Conservation (phyloP, 2,329 filamentous ascomycete species). For the Xylariales sp. region DNA sequence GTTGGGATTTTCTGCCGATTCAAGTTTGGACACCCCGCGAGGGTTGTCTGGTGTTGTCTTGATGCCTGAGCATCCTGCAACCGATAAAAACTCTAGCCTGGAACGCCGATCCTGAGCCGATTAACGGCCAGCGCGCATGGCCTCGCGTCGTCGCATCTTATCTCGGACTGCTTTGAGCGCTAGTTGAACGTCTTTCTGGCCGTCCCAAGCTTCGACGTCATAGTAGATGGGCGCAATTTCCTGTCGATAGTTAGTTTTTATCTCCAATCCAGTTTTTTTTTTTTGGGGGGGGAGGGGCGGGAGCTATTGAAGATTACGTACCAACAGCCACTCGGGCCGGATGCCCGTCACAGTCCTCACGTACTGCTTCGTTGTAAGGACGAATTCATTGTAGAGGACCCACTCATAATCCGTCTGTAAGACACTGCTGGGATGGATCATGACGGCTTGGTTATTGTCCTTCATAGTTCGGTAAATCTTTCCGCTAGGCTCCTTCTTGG, state of each 20-base stretch:
- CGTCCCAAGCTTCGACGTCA: slow-evolving; percentile 72
- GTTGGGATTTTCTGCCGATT: too few relatives aligned
- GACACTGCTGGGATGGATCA: slow-evolving; percentile 91
- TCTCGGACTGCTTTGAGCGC: slow-evolving; percentile 54
- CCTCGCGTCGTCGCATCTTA: slow-evolving; percentile 56
- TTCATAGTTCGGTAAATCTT: slow-evolving; percentile 96
- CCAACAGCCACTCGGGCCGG: slow-evolving; percentile 89
- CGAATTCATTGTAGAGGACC: slow-evolving; percentile 98
- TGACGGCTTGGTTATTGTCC: slow-evolving; percentile 89
- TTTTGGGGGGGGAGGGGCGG: background rate
- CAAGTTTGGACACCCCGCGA: too few relatives aligned
- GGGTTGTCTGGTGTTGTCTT: too few relatives aligned
- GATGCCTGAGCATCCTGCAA: too few relatives aligned
- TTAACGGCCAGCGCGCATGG: slow-evolving; percentile 45
- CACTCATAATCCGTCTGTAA: slow-evolving; percentile 86
- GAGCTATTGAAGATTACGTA: too few relatives aligned
- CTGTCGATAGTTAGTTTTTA: slow-evolving; percentile 38
- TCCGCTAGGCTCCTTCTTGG: slow-evolving; percentile 82
- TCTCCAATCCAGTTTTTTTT: slow-evolving; percentile 1
- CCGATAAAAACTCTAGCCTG: too few relatives aligned
- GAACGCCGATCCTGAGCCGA: too few relatives aligned
- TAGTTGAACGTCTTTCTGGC: slow-evolving; percentile 79
- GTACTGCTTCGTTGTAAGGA: slow-evolving; percentile 97
- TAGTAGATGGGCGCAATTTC: slow-evolving; percentile 95
- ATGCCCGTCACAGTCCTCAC: slow-evolving; percentile 91